Evolutionary conservation across 2,329 filamentous ascomycete species (phyloP).

Genomic region (Periconia sp.): DNA sequence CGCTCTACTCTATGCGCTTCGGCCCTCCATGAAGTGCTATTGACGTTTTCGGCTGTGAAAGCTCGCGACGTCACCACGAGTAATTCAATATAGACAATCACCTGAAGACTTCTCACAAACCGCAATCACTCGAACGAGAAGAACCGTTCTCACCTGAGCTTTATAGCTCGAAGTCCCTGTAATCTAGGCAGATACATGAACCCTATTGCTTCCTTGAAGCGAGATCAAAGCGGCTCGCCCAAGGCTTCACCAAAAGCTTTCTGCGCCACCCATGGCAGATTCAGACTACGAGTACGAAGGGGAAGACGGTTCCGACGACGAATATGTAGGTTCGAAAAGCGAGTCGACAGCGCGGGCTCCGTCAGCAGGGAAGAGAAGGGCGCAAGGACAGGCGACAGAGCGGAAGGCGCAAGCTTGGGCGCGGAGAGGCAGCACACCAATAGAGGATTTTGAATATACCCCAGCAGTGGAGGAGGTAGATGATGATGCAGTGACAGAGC

Average conservation of each 20-base stretch:
- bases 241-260: not conserved
- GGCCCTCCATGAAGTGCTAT: not conserved
- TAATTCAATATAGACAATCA: not conserved
- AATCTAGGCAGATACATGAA: no score
- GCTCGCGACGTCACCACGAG: not conserved
- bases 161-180: not conserved
- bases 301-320: constrained; percentile 67
- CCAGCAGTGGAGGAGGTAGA: constrained; percentile 63
- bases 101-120: not conserved
- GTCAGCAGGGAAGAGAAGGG: constrained; percentile 26
- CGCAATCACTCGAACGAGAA: not conserved
- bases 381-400: constrained; percentile 24
- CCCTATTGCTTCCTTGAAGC: no score
- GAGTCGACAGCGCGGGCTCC: constrained; percentile 33
- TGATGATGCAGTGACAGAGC: constrained; percentile 75
- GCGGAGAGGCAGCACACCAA: constrained; percentile 27
- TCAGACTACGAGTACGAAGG: constrained; percentile 75
- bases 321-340: constrained; percentile 56
- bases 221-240: not conserved
- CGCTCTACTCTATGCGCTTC: not conserved
- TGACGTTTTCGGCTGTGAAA: not conserved
- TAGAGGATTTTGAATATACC: constrained; percentile 10
- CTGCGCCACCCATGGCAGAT: constrained; percentile 65
- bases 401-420: constrained; percentile 57
- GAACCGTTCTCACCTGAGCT: not conserved